These are phyloP conservation scores for Mallotus nudiflorus DNA, from an alignment of 345 rosid species.

Conservation along the genomic window DNA sequence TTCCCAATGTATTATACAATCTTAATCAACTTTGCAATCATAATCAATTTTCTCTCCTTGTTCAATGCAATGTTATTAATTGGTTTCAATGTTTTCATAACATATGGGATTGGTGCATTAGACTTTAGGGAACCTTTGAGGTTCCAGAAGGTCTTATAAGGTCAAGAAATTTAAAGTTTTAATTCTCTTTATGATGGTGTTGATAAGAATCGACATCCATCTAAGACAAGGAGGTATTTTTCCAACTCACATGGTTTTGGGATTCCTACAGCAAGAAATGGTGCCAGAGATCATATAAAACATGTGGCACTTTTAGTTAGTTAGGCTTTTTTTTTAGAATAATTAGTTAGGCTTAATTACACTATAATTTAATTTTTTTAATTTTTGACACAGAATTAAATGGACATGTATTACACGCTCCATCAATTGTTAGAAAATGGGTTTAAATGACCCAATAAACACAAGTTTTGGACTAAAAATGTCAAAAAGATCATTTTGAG, in stretches of 20 bases:
- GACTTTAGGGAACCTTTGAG: constrained; percentile 89
- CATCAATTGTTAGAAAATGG: too few relatives aligned
- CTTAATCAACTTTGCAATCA: background rate
- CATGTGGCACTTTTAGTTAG: too few relatives aligned
- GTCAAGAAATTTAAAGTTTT: constrained; percentile 95
- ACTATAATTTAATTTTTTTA: too few relatives aligned
- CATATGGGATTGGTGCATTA: constrained; percentile 74
- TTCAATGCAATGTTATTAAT: too few relatives aligned
- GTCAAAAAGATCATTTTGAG: too few relatives aligned
- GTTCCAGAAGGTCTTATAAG: constrained; percentile 99
- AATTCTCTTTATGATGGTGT: constrained; percentile 50
- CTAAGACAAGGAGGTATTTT: constrained; percentile 40
- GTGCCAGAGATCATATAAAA: constrained; percentile 33
- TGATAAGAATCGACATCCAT: constrained; percentile 39
- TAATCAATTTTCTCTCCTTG: background rate
- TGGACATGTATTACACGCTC: too few relatives aligned
- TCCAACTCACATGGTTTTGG: constrained; percentile 40
- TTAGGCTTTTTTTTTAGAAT: too few relatives aligned
- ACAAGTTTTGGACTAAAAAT: too few relatives aligned
- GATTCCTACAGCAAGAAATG: constrained; percentile 29
- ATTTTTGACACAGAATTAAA: too few relatives aligned
- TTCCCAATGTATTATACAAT: constrained; percentile 52
- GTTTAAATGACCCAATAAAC: too few relatives aligned
- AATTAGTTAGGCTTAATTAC: too few relatives aligned
- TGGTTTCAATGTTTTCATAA: background rate